A percentile compares a stretch with the other conserved stretches of the same genome.
phyloP scores from a whole-genome alignment of 108 stramenopile genomes.

The Cyclotella choctawhatcheeana region DNA sequence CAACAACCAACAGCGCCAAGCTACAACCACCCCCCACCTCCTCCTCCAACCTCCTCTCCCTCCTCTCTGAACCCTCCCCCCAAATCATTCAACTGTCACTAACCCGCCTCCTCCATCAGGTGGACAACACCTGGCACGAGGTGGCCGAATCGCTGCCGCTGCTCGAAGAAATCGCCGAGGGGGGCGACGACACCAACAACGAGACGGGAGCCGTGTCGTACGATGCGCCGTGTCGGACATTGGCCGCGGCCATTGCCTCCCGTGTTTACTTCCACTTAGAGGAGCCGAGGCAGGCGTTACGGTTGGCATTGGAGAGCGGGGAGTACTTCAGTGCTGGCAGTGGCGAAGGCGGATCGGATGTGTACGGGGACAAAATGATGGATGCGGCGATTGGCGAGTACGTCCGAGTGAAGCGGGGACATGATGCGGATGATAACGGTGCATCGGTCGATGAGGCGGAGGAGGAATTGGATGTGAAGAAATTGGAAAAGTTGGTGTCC shows the following conservation, averaged over 20 bases:
- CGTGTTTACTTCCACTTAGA: conserved; percentile 98
- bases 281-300: conserved; percentile 95
- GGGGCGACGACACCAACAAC: background rate
- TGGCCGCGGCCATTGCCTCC: conserved; percentile 92
- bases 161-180: conserved; percentile 85
- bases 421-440: conserved; percentile 39
- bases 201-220: background rate
- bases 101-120: conserved; percentile 61
- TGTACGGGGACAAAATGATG: conserved; percentile 79
- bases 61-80: conserved; percentile 73
- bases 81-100: conserved; percentile 64
- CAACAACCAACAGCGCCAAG: background rate
- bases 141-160: conserved; percentile 82
- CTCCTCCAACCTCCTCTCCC: conserved; percentile 74
- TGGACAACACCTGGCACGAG: conserved; percentile 87
- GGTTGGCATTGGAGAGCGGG: conserved; percentile 88
- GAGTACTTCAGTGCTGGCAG: too few species aligned
- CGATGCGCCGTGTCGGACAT: conserved; percentile 57
- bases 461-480: conserved; percentile 73
- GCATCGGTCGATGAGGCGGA: too few species aligned
- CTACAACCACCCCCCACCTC: conserved; percentile 53
- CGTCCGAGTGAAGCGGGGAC: conserved; percentile 30
- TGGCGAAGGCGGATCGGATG: too few species aligned
- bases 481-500: conserved; percentile 90
- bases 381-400: conserved; percentile 84